Evolutionary conservation across 441 rosid species (phyloP).

Genomic region (Codiaeum variegatum): DNA sequence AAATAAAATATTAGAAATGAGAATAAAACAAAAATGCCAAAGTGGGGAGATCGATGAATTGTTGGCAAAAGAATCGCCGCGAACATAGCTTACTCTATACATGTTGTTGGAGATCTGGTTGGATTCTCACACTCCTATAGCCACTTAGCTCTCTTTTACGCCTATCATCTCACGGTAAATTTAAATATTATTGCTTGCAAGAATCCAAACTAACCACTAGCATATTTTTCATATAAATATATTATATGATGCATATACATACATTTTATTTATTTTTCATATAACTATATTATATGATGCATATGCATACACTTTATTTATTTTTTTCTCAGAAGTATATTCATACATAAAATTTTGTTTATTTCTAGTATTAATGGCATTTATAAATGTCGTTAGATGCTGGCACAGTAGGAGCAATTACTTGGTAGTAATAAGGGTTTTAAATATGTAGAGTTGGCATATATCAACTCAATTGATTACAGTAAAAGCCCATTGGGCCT

Average conservation of each 20-base stretch:
- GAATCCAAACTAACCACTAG: neutral
- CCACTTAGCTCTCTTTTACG: too few species aligned
- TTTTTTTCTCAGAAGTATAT: too few species aligned
- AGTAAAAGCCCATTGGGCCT: neutral
- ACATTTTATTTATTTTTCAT: neutral
- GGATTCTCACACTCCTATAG: neutral
- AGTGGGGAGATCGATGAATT: neutral
- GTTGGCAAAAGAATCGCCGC: constrained; percentile 20
- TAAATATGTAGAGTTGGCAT: neutral
- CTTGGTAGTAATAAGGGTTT: neutral
- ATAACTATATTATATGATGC: neutral
- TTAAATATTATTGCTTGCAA: too few species aligned
- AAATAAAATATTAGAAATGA: neutral
- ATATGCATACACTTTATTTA: too few species aligned
- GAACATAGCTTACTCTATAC: constrained; percentile 9
- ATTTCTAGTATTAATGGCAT: neutral
- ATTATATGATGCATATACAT: too few species aligned
- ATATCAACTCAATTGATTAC: neutral
- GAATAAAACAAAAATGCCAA: neutral
- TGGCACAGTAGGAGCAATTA: neutral
- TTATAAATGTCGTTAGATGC: neutral
- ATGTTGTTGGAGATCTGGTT: neutral
- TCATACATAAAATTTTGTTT: too few species aligned
- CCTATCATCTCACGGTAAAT: neutral
- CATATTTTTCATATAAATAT: neutral